Base-by-base conservation (phyloP, 495 filamentous ascomycete genomes). In the Trichodelitschia bisporula region DNA sequence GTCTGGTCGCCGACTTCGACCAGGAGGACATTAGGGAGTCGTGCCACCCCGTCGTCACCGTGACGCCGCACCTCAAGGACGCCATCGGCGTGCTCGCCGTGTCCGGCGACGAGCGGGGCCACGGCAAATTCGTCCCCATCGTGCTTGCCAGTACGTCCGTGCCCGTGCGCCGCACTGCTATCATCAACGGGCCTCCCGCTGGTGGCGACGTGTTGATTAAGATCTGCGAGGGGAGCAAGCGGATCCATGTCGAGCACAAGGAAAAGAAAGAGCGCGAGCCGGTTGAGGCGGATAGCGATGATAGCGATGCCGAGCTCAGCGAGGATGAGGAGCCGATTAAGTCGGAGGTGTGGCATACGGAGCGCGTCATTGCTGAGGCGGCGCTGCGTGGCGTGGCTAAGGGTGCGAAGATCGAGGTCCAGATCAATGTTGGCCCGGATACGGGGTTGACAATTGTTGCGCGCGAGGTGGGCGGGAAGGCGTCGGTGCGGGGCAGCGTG, bases 11-110 rank as follows among this genome's bases (percentile, higher is more conserved):
- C 45, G 82, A 83, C 46, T 95, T 86, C 49, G 86, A 95, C 31
- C 55, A 62, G 32, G 77, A 82, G 32, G 89, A 97, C 47, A 90
- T 97, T 39, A 76, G 83, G 45, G 79, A 93, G 54, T 89, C 77
- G 8, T 89, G 79, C 24, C 86, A 97, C 59, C 78, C 86, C 20
- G 75, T 78, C 46, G 80, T 97, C 31, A 95, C 86, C 11, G 82
- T 77, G 12, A 82, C 84, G 18, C 77, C 82, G 23, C 86, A 97
- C 53, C 65, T 90, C 36, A 60, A 61, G 38, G 75, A 79, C 42
- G 76, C 84, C 15, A 78, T 97, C 35, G 86, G 86, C 44, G 73
- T 93, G 13, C 60, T 90, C 37, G 64, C 77, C 36, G 56, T 68
- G 26, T 60, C 70, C n/a, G 59, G 57, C 25, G 64, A 69, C 20